A percentile compares a stretch with the other conserved stretches of the same genome.
Evolutionary conservation across 139 green algal species (phyloP).

Genomic region (Coelastrella sp.): DNA sequence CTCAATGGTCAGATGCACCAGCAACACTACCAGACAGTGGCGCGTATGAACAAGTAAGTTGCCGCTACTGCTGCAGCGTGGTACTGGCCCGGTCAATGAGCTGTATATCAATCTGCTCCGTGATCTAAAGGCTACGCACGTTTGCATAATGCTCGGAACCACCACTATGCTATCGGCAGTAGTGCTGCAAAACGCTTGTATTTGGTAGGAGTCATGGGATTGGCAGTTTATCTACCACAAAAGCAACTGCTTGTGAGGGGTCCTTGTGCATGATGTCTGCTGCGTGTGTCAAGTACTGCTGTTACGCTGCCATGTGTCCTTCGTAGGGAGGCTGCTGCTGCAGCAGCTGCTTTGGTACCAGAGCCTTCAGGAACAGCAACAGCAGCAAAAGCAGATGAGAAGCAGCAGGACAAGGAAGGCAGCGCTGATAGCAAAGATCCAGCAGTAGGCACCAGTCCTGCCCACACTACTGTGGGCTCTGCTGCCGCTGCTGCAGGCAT

Average conservation of each 20-base stretch:
- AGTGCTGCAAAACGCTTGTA: too few species aligned
- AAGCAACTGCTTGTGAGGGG: neutral
- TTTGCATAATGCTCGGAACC: too few species aligned
- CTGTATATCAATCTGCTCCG: too few species aligned
- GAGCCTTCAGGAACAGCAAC: neutral
- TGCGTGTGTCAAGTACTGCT: too few species aligned
- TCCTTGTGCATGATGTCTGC: neutral
- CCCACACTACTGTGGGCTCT: neutral
- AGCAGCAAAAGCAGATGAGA: neutral
- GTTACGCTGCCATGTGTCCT: neutral
- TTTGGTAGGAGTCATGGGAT: too few species aligned
- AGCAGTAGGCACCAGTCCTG: neutral
- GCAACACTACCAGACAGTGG: conserved; percentile 57
- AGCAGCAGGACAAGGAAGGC: too few species aligned
- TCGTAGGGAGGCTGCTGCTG: conserved; percentile 5
- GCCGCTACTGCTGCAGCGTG: neutral
- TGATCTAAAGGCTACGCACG: too few species aligned
- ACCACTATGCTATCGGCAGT: too few species aligned
- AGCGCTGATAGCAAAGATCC: neutral
- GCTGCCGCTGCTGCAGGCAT: neutral
- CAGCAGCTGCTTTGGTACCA: neutral
- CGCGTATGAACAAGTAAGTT: conserved; percentile 10
- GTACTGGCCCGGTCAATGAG: too few species aligned
- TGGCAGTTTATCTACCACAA: too few species aligned
- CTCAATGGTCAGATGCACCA: conserved; percentile 46